Conservation (phyloP, 768 basidiomycete species). For the Leucocoprinus leucothites region DNA sequence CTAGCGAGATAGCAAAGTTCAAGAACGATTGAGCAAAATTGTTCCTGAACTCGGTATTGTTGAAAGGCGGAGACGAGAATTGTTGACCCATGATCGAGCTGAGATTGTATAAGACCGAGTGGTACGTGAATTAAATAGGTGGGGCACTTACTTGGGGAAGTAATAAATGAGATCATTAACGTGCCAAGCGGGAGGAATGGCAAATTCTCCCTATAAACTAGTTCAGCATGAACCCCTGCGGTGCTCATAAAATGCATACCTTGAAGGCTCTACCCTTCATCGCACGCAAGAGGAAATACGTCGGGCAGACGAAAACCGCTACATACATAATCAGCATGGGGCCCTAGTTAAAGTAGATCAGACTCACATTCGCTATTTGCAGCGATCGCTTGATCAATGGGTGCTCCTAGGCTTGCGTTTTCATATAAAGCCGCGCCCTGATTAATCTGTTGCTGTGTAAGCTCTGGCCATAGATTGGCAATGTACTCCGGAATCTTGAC, state of each 20-base stretch:
- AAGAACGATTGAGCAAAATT: constrained; percentile 37
- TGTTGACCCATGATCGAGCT: background rate
- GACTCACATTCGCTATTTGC: constrained; percentile 17
- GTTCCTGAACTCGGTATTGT: constrained; percentile 31
- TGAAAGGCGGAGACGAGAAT: constrained; percentile 23
- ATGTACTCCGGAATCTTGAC: constrained; percentile 29
- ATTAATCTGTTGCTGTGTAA: constrained; percentile 23
- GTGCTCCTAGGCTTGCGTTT: background rate
- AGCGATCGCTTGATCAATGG: constrained; percentile 7
- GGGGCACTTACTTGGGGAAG: background rate
- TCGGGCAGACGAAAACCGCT: constrained; percentile 46
- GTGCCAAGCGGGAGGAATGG: constrained; percentile 29
- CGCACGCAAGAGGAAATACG: constrained; percentile 33
- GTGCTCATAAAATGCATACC: constrained; percentile 27
- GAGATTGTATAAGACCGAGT: background rate
- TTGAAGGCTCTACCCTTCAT: constrained; percentile 29
- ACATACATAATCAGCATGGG: background rate
- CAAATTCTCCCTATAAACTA: constrained; percentile 33
- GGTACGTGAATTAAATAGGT: constrained; percentile 12
- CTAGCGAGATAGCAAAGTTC: constrained; percentile 29
- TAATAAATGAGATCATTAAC: background rate
- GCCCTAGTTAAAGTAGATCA: background rate
- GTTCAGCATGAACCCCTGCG: background rate
- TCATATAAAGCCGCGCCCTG: constrained; percentile 5
- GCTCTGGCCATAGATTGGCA: constrained; percentile 33